A percentile compares a stretch with the other conserved stretches of the same genome.
These are phyloP conservation scores for Populus simonii DNA, from an alignment of 345 rosid species.

Conservation along the genomic window DNA sequence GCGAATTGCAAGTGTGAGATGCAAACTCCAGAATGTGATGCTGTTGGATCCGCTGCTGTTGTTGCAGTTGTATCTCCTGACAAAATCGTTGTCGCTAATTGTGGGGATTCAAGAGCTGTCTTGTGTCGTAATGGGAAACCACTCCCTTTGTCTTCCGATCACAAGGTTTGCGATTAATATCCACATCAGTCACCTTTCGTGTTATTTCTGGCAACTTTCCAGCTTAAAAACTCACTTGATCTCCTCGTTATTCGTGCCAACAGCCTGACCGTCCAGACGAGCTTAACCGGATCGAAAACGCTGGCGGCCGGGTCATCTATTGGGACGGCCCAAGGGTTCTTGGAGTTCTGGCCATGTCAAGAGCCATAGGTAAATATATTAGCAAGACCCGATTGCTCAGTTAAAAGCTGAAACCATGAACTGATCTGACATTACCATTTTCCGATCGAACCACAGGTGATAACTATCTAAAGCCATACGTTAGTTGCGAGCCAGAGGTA, in stretches of 20 bases:
- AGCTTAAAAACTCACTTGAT: not conserved
- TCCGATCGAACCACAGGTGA: conserved; percentile 23
- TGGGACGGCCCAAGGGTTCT: conserved; percentile 43
- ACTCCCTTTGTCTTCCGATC: conserved; percentile 31
- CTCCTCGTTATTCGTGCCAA: not conserved
- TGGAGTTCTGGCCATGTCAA: conserved; percentile 47
- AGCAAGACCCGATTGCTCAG: not conserved
- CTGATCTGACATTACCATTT: not conserved
- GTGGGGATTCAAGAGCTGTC: conserved; percentile 59
- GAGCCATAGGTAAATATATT: conserved; percentile 32
- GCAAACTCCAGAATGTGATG: conserved; percentile 63
- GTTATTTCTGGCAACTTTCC: not conserved
- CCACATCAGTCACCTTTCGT: no score
- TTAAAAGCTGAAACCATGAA: not conserved
- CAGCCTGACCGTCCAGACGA: conserved; percentile 49
- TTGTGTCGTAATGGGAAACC: conserved; percentile 46
- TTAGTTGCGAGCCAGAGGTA: conserved; percentile 42
- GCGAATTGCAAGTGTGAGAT: conserved; percentile 65
- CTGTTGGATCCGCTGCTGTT: conserved; percentile 45
- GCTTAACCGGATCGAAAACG: conserved; percentile 33
- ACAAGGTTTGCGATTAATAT: conserved; percentile 22
- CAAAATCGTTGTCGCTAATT: conserved; percentile 44
- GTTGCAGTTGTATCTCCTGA: conserved; percentile 36
- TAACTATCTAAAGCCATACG: conserved; percentile 38
- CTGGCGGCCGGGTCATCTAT: conserved; percentile 46